phyloP scores from a whole-genome alignment of 139 green algal species.

The Volvox reticuliferus region DNA sequence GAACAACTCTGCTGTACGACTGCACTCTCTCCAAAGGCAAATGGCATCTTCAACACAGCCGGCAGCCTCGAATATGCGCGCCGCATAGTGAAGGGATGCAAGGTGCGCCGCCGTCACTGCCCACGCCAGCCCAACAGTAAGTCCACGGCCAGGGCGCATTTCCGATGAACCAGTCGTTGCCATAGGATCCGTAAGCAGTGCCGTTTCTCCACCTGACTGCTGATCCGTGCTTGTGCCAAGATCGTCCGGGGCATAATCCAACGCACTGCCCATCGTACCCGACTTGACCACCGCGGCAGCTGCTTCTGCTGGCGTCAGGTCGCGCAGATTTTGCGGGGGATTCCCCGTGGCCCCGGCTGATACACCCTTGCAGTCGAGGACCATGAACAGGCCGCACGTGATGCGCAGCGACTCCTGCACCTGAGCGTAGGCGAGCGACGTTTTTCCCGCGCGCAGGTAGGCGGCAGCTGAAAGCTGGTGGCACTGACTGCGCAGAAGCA shows the following conservation, averaged over 20 bases:
- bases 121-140: constrained; percentile 48
- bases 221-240: background rate
- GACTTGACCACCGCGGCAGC: constrained; percentile 30
- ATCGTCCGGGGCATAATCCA: constrained; percentile 15
- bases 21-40: constrained; percentile 62
- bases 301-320: background rate
- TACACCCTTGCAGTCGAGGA: background rate
- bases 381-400: constrained; percentile 1
- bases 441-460: constrained; percentile 21
- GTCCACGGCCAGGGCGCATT: background rate
- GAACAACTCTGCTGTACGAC: background rate
- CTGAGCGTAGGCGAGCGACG: constrained; percentile 12
- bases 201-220: background rate
- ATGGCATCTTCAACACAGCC: constrained; percentile 67
- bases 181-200: background rate
- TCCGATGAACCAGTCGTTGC: background rate
- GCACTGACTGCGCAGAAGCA: constrained; percentile 42
- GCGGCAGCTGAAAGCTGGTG: constrained; percentile 26
- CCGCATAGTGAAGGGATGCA: constrained; percentile 61
- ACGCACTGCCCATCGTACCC: background rate
- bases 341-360: background rate
- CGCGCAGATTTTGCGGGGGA: background rate
- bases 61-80: constrained; percentile 59
- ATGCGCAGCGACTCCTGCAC: constrained; percentile 51
- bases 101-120: constrained; percentile 51